Evolutionary conservation across 108 stramenopile genomes (phyloP).

Genomic region (Skeletonema marinoi): DNA sequence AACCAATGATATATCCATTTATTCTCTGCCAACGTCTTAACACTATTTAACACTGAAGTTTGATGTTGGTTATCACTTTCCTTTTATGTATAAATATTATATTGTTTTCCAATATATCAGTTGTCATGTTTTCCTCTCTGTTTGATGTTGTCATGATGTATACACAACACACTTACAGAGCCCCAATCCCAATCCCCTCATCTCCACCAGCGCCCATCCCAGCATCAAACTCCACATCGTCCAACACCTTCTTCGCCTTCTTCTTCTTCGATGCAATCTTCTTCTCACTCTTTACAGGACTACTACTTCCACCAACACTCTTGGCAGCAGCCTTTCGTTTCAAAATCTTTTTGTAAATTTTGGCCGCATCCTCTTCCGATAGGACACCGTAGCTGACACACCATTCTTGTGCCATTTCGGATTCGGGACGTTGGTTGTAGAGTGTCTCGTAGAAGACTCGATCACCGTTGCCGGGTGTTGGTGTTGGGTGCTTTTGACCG

Average conservation of each 20-base stretch:
- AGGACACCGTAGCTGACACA: conserved; percentile 86
- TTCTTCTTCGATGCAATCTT: conserved; percentile 50
- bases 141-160: background rate
- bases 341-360: conserved; percentile 49
- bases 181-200: conserved; percentile 66
- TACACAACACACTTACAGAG: conserved; percentile 34
- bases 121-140: background rate
- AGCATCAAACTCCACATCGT: conserved; percentile 63
- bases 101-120: background rate
- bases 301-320: conserved; percentile 8
- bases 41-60: background rate
- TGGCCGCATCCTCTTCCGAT: conserved; percentile 64
- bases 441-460: conserved; percentile 85
- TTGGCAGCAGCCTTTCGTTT: conserved; percentile 65
- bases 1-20: conserved; percentile 68
- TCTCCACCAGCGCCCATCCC: conserved; percentile 67
- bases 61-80: background rate
- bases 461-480: conserved; percentile 82
- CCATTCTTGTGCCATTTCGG: conserved; percentile 90
- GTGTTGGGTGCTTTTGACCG: conserved; percentile 87
- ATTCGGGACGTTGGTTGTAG: conserved; percentile 72
- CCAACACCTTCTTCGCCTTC: conserved; percentile 58
- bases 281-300: conserved; percentile 13
- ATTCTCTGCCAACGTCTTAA: conserved; percentile 47
- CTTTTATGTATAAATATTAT: background rate